Percentiles rank a stretch among this genome's conserved stretches.
Conservation (phyloP, 345 rosid genomes). For the Ceriops decandra region DNA sequence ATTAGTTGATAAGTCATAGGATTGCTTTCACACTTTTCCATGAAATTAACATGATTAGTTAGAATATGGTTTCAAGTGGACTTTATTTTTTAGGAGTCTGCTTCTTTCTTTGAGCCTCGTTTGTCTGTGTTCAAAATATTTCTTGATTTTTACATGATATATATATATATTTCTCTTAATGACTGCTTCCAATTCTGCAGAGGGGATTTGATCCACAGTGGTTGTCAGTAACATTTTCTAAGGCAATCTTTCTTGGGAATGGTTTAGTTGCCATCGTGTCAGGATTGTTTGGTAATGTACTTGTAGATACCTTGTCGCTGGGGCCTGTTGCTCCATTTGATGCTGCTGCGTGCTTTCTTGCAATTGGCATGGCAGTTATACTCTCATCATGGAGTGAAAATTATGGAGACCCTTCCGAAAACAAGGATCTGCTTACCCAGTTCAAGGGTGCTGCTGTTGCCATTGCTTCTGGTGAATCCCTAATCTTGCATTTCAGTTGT, state of each 20-base stretch:
- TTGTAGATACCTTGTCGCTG: constrained; percentile 49
- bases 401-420: constrained; percentile 64
- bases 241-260: constrained; percentile 71
- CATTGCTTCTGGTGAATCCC: constrained; percentile 28
- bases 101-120: no score
- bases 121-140: no score
- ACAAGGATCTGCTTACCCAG: constrained; percentile 48
- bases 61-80: no score
- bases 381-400: constrained; percentile 61
- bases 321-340: constrained; percentile 77
- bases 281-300: constrained; percentile 58
- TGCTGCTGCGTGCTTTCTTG: constrained; percentile 70
- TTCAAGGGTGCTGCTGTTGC: constrained; percentile 31
- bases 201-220: constrained; percentile 70
- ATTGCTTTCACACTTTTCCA: no score
- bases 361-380: constrained; percentile 59
- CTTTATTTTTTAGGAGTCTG: no score
- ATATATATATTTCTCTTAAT: not conserved
- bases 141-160: no score
- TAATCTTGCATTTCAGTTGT: not conserved
- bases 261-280: constrained; percentile 60
- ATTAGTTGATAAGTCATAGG: no score
- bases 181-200: constrained; percentile 18
- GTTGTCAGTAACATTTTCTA: constrained; percentile 68
- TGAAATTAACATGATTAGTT: no score